A percentile compares a stretch with the other conserved stretches of the same genome.
phyloP scores from a whole-genome alignment of 176 grass and related monocot species.

The Carex scoparia region DNA sequence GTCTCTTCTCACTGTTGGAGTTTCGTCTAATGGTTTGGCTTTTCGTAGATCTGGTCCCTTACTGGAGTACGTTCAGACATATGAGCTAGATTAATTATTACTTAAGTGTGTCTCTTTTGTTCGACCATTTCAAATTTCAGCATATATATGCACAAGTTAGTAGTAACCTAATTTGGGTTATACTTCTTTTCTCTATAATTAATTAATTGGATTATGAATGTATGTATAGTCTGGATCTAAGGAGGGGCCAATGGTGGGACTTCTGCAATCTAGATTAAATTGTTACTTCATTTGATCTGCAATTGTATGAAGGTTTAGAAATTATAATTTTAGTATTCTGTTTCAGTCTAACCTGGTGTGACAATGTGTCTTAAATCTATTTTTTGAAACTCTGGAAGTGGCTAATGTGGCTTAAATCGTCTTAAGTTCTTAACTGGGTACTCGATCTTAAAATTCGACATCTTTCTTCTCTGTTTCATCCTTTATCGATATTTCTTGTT shows the following conservation, averaged over 20 bases:
- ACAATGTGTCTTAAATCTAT: not conserved
- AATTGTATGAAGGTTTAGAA: not conserved
- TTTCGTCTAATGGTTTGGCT: not conserved
- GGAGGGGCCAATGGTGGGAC: not conserved
- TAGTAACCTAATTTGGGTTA: not conserved
- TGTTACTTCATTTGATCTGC: not conserved
- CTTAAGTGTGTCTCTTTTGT: not conserved
- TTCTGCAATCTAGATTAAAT: not conserved
- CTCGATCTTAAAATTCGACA: not conserved
- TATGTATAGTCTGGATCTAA: not conserved
- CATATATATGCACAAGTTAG: not conserved
- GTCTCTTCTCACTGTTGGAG: not conserved
- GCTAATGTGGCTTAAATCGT: not conserved
- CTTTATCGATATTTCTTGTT: not conserved
- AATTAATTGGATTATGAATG: not conserved
- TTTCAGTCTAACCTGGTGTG: not conserved
- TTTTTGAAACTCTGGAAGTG: too few species aligned
- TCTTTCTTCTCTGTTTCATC: not conserved
- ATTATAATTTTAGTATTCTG: not conserved
- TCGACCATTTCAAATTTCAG: not conserved
- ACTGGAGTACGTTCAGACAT: not conserved
- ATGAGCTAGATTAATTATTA: not conserved
- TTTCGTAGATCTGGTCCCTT: not conserved
- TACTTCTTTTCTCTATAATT: not conserved
- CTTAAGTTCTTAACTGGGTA: not conserved